Evolutionary conservation across 2,329 filamentous ascomycete species (phyloP), one percentile per base, ranked within the genome.

Genomic region (Arachnopeziza araneosa): DNA sequence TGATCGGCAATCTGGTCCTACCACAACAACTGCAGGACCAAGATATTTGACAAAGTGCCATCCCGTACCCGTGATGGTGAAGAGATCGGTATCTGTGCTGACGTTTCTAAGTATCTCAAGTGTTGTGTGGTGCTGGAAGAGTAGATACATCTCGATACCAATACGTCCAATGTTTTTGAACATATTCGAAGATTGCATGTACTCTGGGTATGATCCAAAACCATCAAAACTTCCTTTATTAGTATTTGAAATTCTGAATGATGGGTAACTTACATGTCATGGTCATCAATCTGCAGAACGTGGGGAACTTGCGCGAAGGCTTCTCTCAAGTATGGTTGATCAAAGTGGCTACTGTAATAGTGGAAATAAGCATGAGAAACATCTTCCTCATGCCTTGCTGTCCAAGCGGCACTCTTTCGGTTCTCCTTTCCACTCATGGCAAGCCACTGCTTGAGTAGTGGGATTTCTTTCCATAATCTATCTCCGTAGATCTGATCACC

Each of bases 41-140:
- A 99, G 84, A 69, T 90, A 97, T 75, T 99, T 99, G 75, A 99
- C 85, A 74, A 98, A 99, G 75, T 99, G 95, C 95, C 95, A 99
- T 8, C 95, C 95, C 22, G 89, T 89, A n/a, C 95, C 93, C 0
- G 95, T 98, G 58, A 99, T 88, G 1, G 93, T 98, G 76, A 99
- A 99, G 6, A 99, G 84, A 69, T 99, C 95, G 54, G 87, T 82
- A 70, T 99, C 95, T 53, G 90, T 90, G 70, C 83, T 89, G 60
- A 96, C 88, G 68, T 96, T 93, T 56, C 93, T 89, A 60, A 99
- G 84, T 50, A 98, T 90, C 71, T 98, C 95, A 2, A 96, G 81
- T 0, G 93, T 98, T 0, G 95, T 98, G 74, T 99, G 95, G 71
- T 99, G 95, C 72, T 99, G 95, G 80, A 99, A 99, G 8, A 99